Conservation (phyloP, 2,329 filamentous ascomycete species). For the Zelopaecilomyces penicillatus region DNA sequence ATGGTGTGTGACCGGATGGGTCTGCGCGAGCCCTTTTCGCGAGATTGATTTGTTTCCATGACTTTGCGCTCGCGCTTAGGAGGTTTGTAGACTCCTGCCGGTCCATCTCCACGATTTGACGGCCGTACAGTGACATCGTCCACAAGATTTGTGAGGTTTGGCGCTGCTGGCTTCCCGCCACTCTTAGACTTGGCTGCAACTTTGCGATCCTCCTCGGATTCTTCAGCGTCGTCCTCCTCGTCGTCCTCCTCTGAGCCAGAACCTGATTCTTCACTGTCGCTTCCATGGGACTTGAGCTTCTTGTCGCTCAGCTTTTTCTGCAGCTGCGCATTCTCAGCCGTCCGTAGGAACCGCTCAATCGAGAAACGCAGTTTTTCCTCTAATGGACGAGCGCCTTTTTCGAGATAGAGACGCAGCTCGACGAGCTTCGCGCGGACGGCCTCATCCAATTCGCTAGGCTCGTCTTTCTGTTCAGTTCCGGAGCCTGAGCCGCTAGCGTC, state of each 20-base stretch:
- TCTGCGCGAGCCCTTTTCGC: conserved; percentile 51
- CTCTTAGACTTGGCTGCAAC: conserved; percentile 2
- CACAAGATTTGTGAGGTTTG: conserved; percentile 23
- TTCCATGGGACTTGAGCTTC: conserved; percentile 18
- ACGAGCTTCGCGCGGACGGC: conserved; percentile 79
- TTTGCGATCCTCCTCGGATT: conserved; percentile 21
- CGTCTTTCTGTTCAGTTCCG: conserved; percentile 18
- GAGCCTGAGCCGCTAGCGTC: not conserved
- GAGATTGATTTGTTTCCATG: conserved; percentile 63
- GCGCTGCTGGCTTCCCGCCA: conserved; percentile 21
- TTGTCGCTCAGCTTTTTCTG: conserved; percentile 27
- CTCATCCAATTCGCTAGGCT: conserved; percentile 43
- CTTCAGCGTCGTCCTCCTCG: conserved; percentile 29
- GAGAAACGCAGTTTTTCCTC: conserved; percentile 91
- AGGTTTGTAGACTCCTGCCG: conserved; percentile 74
- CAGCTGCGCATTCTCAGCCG: conserved; percentile 65
- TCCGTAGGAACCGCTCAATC: conserved; percentile 87
- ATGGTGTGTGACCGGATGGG: conserved; percentile 72
- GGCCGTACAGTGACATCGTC: conserved; percentile 24
- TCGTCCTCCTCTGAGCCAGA: conserved; percentile 24
- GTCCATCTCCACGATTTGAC: conserved; percentile 21
- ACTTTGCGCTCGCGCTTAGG: conserved; percentile 80
- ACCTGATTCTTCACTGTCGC: conserved; percentile 13
- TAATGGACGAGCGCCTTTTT: conserved; percentile 82
- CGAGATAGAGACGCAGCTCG: conserved; percentile 83